These are phyloP conservation scores for Diaporthe citri DNA, from an alignment of 2,329 filamentous ascomycete genomes.

Conservation along the genomic window DNA sequence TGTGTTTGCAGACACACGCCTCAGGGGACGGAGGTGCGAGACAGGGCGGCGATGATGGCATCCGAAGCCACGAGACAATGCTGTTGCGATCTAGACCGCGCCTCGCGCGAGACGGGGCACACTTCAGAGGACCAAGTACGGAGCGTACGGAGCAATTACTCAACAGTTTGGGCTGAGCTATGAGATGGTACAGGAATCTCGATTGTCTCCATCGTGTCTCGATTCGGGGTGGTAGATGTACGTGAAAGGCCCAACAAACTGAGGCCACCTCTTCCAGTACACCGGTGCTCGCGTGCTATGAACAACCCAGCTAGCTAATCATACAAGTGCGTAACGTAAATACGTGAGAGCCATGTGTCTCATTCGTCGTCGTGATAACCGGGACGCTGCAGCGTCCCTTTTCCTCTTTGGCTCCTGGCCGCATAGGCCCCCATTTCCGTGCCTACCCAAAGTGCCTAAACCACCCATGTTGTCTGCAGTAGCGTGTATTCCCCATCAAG, in stretches of 20 bases:
- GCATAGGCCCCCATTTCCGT: background rate
- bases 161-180: background rate
- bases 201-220: slow-evolving; percentile 24
- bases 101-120: background rate
- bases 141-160: background rate
- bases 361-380: slow-evolving; percentile 22
- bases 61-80: background rate
- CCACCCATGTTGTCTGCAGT: slow-evolving; percentile 4
- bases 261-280: background rate
- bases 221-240: slow-evolving; percentile 14
- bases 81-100: slow-evolving; percentile 6
- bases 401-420: slow-evolving; percentile 14
- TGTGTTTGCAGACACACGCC: background rate
- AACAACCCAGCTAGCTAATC: slow-evolving; percentile 23
- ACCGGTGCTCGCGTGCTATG: background rate
- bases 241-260: slow-evolving; percentile 1
- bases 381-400: slow-evolving; percentile 10
- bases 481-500: background rate
- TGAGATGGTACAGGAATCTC: slow-evolving; percentile 8
- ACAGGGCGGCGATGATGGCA: background rate
- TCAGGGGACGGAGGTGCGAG: slow-evolving; percentile 10
- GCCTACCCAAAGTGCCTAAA: background rate
- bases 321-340: slow-evolving; percentile 30
- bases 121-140: background rate
- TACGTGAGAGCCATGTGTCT: slow-evolving; percentile 25